phyloP scores from a whole-genome alignment of 2,329 filamentous ascomycete genomes.

The Cladophialophora carrionii region DNA sequence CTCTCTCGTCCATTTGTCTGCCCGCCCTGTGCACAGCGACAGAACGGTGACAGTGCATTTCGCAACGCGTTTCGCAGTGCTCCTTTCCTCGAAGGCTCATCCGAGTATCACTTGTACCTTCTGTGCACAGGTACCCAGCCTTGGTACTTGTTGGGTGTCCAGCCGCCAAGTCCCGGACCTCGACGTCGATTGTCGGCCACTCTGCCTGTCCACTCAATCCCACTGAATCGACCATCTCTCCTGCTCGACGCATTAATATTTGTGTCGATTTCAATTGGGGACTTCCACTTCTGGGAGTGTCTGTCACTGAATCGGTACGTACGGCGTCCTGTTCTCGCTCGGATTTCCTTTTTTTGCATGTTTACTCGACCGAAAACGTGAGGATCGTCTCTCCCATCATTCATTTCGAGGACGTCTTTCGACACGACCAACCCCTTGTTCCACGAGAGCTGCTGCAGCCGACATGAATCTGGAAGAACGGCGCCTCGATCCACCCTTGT shows the following conservation, averaged over 20 bases:
- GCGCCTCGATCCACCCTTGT: not conserved
- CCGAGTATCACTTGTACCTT: not conserved
- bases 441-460: not conserved
- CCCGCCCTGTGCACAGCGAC: constrained; percentile 14
- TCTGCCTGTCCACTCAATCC: not conserved
- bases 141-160: not conserved
- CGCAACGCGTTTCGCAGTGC: not conserved
- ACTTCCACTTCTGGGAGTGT: constrained; percentile 1
- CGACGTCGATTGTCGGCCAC: not conserved
- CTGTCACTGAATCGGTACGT: constrained; percentile 23
- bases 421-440: not conserved
- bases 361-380: constrained; percentile 22
- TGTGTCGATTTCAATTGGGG: not conserved
- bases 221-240: not conserved
- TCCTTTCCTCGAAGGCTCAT: not conserved
- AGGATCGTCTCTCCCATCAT: constrained; percentile 20
- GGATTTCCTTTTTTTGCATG: constrained; percentile 9
- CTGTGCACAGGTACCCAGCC: not conserved
- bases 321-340: not conserved
- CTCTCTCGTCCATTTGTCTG: constrained; percentile 35
- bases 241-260: constrained; percentile 7
- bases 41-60: constrained; percentile 2
- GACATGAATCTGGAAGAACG: not conserved
- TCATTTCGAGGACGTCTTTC: constrained; percentile 11
- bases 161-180: not conserved